Base-by-base conservation (phyloP, 108 stramenopile species). In the Skeletonema potamos region DNA sequence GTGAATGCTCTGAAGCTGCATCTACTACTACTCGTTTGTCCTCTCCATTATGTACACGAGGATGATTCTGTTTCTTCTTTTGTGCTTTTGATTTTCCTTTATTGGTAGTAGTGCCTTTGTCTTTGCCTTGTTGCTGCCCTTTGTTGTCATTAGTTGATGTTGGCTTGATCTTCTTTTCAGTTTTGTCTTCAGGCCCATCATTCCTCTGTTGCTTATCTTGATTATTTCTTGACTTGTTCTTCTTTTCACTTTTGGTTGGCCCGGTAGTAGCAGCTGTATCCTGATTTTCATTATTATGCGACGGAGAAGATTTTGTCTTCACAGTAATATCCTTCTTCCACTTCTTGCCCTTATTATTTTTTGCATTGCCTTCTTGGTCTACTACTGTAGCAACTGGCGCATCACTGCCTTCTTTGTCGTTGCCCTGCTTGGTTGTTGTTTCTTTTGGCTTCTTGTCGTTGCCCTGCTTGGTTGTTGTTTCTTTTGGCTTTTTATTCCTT, bases 71-170 rank as follows among this genome's bases (percentile, higher is more conserved):
- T 7, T 64, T 22, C 3, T 71, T 57, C 22, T 58, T 64, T 22
- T 51, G 48, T 10, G 48, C 70, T 64, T 28, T 63, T 33, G 56
- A 43, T 39, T 73, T 60, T 30, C 66, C 61, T 15, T 73, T 57
- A 1, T 66, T 64, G 17, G 59, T 28, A 11, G 36, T 30, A 11
- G 36, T 30, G 32, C 51, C 43, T 26, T 51, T 30, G 17, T 56
- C 24, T 59, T 68, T 44, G 54, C 32, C 5, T 29, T 76, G 43
- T 44, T 70, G 58, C 8, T 55, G 68, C 44, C 48, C 26, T 54
- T 70, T 64, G 9, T 58, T 22, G 15, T 64, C 36, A 17, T 69
- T n/a, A n/a, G n/a, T n/a, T n/a, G n/a, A n/a, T n/a, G n/a, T 61
- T 48, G 36, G 18, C 62, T 29, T 76, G 28, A 1, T 20, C 34